Conservation (phyloP, 345 rosid genomes). For the Melaleuca alternifolia region DNA sequence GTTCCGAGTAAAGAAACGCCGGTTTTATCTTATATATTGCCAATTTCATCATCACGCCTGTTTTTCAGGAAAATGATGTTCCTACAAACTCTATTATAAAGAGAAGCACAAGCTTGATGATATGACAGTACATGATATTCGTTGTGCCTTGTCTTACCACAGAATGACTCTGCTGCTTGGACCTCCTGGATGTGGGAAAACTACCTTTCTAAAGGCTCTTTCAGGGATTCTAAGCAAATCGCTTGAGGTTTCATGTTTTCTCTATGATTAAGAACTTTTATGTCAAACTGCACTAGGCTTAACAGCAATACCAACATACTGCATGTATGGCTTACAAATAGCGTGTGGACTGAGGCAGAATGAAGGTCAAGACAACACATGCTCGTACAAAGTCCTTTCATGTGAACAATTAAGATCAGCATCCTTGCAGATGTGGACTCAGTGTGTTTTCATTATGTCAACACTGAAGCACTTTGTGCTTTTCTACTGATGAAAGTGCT, state of each 20-base stretch:
- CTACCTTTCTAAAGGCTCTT: conserved; percentile 50
- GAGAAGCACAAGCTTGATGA: background rate
- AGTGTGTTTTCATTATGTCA: background rate
- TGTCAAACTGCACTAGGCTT: background rate
- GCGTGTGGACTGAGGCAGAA: background rate
- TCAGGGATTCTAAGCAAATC: conserved; percentile 43
- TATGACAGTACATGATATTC: background rate
- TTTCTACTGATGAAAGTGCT: background rate
- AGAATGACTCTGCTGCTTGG: conserved; percentile 68
- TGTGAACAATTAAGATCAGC: background rate
- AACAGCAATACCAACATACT: background rate
- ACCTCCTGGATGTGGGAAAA: conserved; percentile 80
- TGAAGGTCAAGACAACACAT: background rate
- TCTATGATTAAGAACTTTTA: background rate
- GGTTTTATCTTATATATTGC: background rate
- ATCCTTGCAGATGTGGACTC: background rate
- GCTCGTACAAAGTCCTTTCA: background rate
- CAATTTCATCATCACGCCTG: background rate
- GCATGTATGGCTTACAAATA: background rate
- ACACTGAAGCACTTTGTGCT: background rate
- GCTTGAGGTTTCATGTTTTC: conserved; percentile 28
- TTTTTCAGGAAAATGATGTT: background rate
- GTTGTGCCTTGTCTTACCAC: background rate
- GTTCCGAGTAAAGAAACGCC: background rate
- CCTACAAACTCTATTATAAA: background rate